Evolutionary conservation across 1,284 basidiomycete genomes (phyloP).

Genomic region (Cryptococcus amylolentus): DNA sequence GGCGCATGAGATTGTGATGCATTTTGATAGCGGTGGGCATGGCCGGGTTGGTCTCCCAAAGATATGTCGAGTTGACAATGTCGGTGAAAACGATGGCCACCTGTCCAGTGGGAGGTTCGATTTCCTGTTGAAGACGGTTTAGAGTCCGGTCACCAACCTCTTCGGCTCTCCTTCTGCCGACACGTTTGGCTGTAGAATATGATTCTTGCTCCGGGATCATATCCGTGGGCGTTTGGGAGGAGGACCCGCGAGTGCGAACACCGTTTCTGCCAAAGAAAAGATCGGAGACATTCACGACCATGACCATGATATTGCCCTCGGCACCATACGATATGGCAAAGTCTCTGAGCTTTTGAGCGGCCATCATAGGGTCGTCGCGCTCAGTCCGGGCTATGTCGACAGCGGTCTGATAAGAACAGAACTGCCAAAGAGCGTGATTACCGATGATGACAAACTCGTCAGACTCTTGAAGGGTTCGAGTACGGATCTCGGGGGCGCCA

Average conservation of each 20-base stretch:
- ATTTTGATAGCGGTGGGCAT: constrained; percentile 93
- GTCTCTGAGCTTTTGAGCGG: constrained; percentile 94
- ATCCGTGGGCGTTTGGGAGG: constrained; percentile 41
- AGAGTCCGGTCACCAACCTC: constrained; percentile 53
- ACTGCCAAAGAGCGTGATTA: constrained; percentile 91
- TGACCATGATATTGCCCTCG: constrained; percentile 92
- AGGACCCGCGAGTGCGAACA: constrained; percentile 51
- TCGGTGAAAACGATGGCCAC: constrained; percentile 97
- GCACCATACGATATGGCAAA: constrained; percentile 97
- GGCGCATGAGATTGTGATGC: constrained; percentile 83
- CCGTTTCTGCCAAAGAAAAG: constrained; percentile 59
- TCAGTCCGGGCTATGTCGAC: constrained; percentile 92
- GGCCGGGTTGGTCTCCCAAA: constrained; percentile 96
- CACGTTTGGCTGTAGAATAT: constrained; percentile 20
- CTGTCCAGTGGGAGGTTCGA: constrained; percentile 81
- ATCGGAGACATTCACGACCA: constrained; percentile 86
- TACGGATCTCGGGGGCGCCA: constrained; percentile 73
- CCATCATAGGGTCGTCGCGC: constrained; percentile 86
- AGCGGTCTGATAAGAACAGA: constrained; percentile 90
- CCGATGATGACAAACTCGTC: constrained; percentile 98
- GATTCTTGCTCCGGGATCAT: constrained; percentile 15
- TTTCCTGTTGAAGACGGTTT: constrained; percentile 69
- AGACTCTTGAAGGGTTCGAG: constrained; percentile 69
- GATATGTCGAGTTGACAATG: constrained; percentile 92
- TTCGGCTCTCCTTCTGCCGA: constrained; percentile 40